Conservation (phyloP, 495 filamentous ascomycete species). For the Neurospora tetraspora region DNA sequence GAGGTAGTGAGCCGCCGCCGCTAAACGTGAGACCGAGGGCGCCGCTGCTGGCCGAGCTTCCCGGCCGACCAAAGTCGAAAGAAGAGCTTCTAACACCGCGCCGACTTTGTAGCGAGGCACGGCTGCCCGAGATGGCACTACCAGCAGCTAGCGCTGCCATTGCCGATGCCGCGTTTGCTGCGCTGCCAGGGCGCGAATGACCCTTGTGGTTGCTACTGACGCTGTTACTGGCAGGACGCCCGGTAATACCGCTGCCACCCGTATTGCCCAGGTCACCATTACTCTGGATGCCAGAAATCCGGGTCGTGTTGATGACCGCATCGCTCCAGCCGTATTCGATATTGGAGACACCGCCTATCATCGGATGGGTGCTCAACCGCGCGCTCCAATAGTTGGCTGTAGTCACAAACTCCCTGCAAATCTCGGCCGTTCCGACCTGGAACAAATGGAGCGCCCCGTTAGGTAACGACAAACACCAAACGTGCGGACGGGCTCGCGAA, state of each 20-base stretch:
- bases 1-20: constrained; percentile 26
- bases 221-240: constrained; percentile 12
- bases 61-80: constrained; percentile 31
- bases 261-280: constrained; percentile 33
- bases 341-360: constrained; percentile 88
- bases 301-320: constrained; percentile 65
- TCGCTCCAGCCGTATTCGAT: constrained; percentile 98
- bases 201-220: constrained; percentile 17
- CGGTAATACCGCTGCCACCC: constrained; percentile 25
- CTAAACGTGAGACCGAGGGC: constrained; percentile 37
- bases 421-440: constrained; percentile 92
- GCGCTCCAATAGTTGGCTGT: constrained; percentile 98
- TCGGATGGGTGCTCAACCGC: constrained; percentile 80
- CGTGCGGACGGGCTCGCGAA: constrained; percentile 79
- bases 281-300: background rate
- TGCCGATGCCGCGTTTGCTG: constrained; percentile 15
- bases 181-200: constrained; percentile 33
- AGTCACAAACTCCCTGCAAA: constrained; percentile 85
- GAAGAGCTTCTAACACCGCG: constrained; percentile 30
- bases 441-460: constrained; percentile 94
- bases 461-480: constrained; percentile 91
- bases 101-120: constrained; percentile 34
- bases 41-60: constrained; percentile 53
- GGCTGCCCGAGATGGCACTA: constrained; percentile 1
- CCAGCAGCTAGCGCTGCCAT: constrained; percentile 3